Percentiles rank a stretch among this genome's conserved stretches.
phyloP scores from a whole-genome alignment of 345 rosid species.

The Carallia pectinifolia region DNA sequence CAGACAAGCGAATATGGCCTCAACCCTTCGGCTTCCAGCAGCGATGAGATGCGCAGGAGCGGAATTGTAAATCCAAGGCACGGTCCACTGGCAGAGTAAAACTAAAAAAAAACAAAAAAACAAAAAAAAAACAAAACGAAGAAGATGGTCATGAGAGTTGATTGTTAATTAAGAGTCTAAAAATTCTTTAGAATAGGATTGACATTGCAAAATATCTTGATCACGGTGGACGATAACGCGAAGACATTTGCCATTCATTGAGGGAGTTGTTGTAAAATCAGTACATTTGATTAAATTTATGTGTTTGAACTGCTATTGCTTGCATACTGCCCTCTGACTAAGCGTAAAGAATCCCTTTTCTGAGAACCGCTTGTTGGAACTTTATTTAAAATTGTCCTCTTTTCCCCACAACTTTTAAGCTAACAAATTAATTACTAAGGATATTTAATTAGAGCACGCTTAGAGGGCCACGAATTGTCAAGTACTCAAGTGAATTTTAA shows the following conservation, averaged over 20 bases:
- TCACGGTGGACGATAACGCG: not conserved
- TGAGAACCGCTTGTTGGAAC: too few relatives aligned
- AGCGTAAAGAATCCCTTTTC: too few relatives aligned
- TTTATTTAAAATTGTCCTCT: too few relatives aligned
- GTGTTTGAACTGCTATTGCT: not conserved
- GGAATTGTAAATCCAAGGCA: slow-evolving; percentile 8
- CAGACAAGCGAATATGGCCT: slow-evolving; percentile 71
- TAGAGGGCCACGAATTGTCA: too few relatives aligned
- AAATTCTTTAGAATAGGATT: not conserved
- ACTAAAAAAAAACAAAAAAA: too few relatives aligned
- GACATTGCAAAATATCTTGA: not conserved
- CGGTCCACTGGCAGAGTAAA: not conserved
- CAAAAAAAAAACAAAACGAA: too few relatives aligned
- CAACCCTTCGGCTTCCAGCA: slow-evolving; percentile 69
- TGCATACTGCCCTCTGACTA: too few relatives aligned
- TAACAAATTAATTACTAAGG: too few relatives aligned
- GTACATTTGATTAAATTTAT: not conserved
- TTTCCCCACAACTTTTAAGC: too few relatives aligned
- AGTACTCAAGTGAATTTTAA: too few relatives aligned
- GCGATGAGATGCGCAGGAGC: slow-evolving; percentile 35
- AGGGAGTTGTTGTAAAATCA: not conserved
- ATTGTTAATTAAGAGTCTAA: not conserved
- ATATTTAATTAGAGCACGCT: too few relatives aligned
- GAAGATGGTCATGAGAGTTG: too few relatives aligned
- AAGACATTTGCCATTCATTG: not conserved